phyloP scores from a whole-genome alignment of 1,284 basidiomycete species.

The Schizophyllum commune region DNA sequence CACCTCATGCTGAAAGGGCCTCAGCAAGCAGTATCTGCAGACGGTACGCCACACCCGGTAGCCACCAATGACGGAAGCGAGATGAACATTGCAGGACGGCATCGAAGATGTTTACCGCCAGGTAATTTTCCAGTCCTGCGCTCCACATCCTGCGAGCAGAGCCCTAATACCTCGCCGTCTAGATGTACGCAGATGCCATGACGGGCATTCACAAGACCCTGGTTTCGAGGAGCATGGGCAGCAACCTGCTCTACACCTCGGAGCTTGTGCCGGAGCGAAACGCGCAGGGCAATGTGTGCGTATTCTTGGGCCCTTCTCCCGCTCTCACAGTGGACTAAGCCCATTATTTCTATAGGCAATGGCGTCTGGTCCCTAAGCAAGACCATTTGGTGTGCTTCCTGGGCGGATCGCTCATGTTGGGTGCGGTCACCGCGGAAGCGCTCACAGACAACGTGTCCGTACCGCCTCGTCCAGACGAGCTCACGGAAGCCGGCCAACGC shows the following conservation, averaged over 20 bases:
- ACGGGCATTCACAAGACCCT: slow-evolving; percentile 74
- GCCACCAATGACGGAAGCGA: slow-evolving; percentile 5
- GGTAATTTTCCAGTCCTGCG: slow-evolving; percentile 30
- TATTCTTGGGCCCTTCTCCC: slow-evolving; percentile 40
- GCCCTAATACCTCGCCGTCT: slow-evolving; percentile 2
- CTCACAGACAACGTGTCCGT: slow-evolving; percentile 40
- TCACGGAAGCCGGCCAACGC: slow-evolving; percentile 50
- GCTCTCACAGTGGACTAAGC: not conserved
- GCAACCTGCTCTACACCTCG: slow-evolving; percentile 69
- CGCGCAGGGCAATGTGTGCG: slow-evolving; percentile 25
- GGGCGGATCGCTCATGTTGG: slow-evolving; percentile 86
- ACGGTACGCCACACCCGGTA: slow-evolving; percentile 40
- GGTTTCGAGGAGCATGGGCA: slow-evolving; percentile 51
- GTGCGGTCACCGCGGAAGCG: slow-evolving; percentile 68
- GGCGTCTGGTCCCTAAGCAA: slow-evolving; percentile 79
- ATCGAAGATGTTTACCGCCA: slow-evolving; percentile 76
- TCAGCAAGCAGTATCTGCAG: slow-evolving; percentile 74
- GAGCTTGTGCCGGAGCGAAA: slow-evolving; percentile 55
- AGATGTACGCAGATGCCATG: slow-evolving; percentile 89
- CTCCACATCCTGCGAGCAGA: not conserved
- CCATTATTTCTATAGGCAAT: slow-evolving; percentile 35
- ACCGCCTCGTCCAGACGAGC: slow-evolving; percentile 50
- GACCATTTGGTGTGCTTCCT: slow-evolving; percentile 97
- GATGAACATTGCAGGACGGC: slow-evolving; percentile 41
- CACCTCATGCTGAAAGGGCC: slow-evolving; percentile 2